Evolutionary conservation across 2,329 filamentous ascomycete genomes (phyloP), one percentile per base, ranked within the genome.

Genomic region (Mycosphaerella sp.): DNA sequence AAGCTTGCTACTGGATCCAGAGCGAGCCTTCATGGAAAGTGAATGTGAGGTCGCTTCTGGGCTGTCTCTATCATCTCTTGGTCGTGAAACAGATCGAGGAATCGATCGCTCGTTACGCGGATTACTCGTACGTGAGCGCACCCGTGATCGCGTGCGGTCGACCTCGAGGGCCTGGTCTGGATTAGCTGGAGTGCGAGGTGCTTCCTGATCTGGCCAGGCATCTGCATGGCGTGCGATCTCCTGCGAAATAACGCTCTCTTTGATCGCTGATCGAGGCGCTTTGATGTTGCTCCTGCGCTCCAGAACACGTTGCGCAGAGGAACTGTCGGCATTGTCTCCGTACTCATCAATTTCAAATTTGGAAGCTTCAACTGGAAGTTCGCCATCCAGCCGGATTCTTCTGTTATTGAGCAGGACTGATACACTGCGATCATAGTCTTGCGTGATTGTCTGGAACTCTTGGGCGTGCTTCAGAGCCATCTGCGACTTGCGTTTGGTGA

Each of bases 401-500:
- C 59, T 57, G 17, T 63, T 63, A 16, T 56, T 60, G 8, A 68
- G 49, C 17, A 69, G 54, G 14, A 60, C 59, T 4, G 57, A 60
- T 12, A 69, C 59, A 25, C 62, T 59, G 10, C 57, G 58, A 45
- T 70, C 65, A 46, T 68, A 69, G 39, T 69, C 66, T 37, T 62
- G 56, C 5, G 63, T 67, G 7, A 69, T 54, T 3, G 47, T 51
- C 25, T 65, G 64, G 53, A 67, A 67, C 14, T 66, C 58, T 32
- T 62, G 59, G 6, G 66, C 66, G 46, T 70, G 66, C 59, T 60
- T 62, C 35, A 67, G 47, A 4, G 63, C 64, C 37, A 70, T 68
- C 40, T 69, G 65, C 3, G 66, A 68, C 53, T 65, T 68, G 12
- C 60, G 55, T 41, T 66, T 66, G 1, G 64, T 61, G 36, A 70